Evolutionary conservation across 495 filamentous ascomycete species (phyloP).

Genomic region (Neurospora sp.): DNA sequence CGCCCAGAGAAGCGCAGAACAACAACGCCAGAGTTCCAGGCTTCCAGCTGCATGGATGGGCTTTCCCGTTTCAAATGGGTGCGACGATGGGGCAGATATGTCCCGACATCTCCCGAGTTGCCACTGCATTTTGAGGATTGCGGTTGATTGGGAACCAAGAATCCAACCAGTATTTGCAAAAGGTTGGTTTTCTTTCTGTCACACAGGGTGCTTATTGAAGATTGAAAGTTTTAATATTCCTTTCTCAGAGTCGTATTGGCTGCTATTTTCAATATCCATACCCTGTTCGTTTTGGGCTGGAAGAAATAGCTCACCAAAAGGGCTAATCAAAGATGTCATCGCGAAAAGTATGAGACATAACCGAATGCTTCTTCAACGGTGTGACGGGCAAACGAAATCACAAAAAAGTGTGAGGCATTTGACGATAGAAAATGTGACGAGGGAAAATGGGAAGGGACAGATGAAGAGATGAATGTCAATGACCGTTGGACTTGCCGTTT

Average conservation of each 20-base stretch:
- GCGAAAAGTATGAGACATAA: background rate
- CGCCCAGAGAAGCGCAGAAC: background rate
- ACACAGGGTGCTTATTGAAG: background rate
- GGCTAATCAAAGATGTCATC: background rate
- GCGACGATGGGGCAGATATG: slow-evolving; percentile 1
- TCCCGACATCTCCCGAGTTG: slow-evolving; percentile 14
- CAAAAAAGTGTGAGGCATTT: background rate
- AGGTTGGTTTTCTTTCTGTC: background rate
- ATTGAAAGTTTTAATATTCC: background rate
- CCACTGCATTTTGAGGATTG: background rate
- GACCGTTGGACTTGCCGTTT: background rate
- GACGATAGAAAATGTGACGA: background rate
- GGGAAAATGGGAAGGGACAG: background rate
- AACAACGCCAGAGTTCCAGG: background rate
- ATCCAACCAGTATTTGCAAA: background rate
- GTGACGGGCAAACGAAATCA: background rate
- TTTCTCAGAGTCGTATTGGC: background rate
- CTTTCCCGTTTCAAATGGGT: background rate
- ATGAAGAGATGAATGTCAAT: background rate
- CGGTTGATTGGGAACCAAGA: background rate
- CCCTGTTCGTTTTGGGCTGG: background rate
- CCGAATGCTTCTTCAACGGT: background rate
- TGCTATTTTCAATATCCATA: background rate
- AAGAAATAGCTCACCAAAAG: background rate
- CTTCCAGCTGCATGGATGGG: background rate